A percentile compares a stretch with the other conserved stretches of the same genome.
phyloP scores from a whole-genome alignment of 2,329 filamentous ascomycete genomes.

The Aquanectria penicillioides region DNA sequence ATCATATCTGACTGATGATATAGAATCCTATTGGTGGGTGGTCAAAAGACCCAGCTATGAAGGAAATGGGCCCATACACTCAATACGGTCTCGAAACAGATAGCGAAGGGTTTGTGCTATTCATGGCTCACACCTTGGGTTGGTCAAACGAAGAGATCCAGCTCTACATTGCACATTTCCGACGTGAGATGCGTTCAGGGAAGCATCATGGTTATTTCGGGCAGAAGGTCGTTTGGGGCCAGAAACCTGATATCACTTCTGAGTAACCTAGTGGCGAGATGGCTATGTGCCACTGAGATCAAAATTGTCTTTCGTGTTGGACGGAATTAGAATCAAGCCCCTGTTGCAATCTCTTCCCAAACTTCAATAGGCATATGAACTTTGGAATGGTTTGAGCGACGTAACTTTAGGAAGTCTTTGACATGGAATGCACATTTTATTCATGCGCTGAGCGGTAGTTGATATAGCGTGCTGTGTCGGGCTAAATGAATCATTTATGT shows the following conservation, averaged over 20 bases:
- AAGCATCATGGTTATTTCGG: constrained; percentile 45
- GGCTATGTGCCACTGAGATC: too few relatives aligned
- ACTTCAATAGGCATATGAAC: too few relatives aligned
- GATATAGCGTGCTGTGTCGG: too few relatives aligned
- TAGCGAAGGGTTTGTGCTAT: constrained; percentile 47
- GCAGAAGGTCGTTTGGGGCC: constrained; percentile 43
- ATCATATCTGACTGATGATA: rapidly evolving
- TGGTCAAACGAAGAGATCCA: constrained; percentile 49
- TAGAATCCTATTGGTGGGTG: constrained; percentile 37
- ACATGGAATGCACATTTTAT: too few relatives aligned
- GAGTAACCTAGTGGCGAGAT: too few relatives aligned
- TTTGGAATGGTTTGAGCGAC: too few relatives aligned
- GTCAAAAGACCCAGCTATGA: constrained; percentile 23
- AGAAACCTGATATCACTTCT: constrained; percentile 44
- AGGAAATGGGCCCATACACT: constrained; percentile 40
- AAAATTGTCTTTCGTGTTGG: too few relatives aligned
- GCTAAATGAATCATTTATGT: too few relatives aligned
- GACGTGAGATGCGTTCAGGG: constrained; percentile 41
- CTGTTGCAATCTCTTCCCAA: too few relatives aligned
- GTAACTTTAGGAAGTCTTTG: too few relatives aligned
- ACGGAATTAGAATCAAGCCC: too few relatives aligned
- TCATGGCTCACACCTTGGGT: constrained; percentile 48
- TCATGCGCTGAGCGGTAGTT: too few relatives aligned
- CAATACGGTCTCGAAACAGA: constrained; percentile 48
- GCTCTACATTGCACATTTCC: constrained; percentile 46